Base-by-base conservation (phyloP, 129 eudicot species). In the Daucus carota region DNA sequence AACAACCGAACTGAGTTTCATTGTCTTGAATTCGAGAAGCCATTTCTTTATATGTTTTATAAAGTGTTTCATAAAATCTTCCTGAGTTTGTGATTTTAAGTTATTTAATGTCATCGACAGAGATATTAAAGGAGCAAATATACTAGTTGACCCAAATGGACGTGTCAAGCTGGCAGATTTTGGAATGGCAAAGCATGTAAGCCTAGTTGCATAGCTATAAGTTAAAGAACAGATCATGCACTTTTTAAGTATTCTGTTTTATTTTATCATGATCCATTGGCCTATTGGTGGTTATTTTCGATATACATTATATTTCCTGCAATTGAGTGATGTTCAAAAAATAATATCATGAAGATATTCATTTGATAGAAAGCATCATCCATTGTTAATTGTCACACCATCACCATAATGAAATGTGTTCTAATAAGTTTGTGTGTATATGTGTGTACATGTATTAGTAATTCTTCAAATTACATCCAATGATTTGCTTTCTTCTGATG, bases 111-210 rank as follows among this genome's bases (percentile, higher is more conserved):
- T 63, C 79, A 40, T 67, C 52, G 81, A 76, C 88, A 93, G 98
- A 85, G 97, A 93, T 87, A 93, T 93, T 46, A 93, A 93, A 88
- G 98, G 97, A 74, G 98, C 98, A 79, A 90, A 88, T 86, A 89
- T 93, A 69, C 97, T 93, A 72, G 98, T 93, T 73, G 98, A 91
- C 81, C 98, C 98, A 63, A 87, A 86, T 80, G 98, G 98, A 24
- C 91, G 96, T 70, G 92, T 91, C 72, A 93, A 93, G 87, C 81
- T 93, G 84, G 97, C 97, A 24, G 97, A 93, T 85, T 93, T 93
- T 83, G 98, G 97, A 44, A 93, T 93, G 97, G 98, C 97, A 77
- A 93, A 90, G 80, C 96, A 93, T 86, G 98, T 93, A 88, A 88
- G 97, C 80, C 14, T 29, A 14, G 38, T 63, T 31, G 29, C 22